Conservation (phyloP, 75 land plant species). For the Selaginella tamariscina region DNA sequence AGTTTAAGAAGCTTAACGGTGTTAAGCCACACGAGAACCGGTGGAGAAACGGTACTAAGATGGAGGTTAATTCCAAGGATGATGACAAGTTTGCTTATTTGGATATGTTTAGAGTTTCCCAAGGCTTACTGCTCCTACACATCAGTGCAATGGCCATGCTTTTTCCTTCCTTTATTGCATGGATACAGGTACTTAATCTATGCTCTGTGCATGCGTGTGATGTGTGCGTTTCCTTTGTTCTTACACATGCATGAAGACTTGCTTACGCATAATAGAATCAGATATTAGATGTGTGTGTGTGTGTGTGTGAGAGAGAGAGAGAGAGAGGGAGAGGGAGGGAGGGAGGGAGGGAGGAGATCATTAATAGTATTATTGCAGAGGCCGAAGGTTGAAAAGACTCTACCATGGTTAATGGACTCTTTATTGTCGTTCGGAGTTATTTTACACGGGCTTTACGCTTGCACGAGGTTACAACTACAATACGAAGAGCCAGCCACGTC, state of each 20-base stretch:
- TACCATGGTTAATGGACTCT: constrained; percentile 71
- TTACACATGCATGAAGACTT: too few species aligned
- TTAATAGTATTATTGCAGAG: constrained; percentile 38
- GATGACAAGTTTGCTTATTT: constrained; percentile 33
- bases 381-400: constrained; percentile 43
- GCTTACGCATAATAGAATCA: too few species aligned
- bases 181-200: constrained; percentile 57
- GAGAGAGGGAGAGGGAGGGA: too few species aligned
- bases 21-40: too few species aligned
- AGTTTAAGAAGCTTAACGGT: too few species aligned
- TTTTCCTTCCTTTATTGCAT: constrained; percentile 79
- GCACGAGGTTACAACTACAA: constrained; percentile 32
- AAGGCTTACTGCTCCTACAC: constrained; percentile 65
- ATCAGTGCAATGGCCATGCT: constrained; percentile 65
- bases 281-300: too few species aligned
- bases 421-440: constrained; percentile 60
- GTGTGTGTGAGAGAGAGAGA: too few species aligned
- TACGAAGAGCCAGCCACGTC: constrained; percentile 16
- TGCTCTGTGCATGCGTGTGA: background rate
- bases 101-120: constrained; percentile 59
- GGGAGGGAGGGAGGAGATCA: too few species aligned
- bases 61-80: too few species aligned
- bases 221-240: background rate
- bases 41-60: too few species aligned
- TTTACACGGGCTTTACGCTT: constrained; percentile 55